Evolutionary conservation across 225 moss, liverwort and hornwort species (phyloP).

Genomic region (Climacium dendroides): DNA sequence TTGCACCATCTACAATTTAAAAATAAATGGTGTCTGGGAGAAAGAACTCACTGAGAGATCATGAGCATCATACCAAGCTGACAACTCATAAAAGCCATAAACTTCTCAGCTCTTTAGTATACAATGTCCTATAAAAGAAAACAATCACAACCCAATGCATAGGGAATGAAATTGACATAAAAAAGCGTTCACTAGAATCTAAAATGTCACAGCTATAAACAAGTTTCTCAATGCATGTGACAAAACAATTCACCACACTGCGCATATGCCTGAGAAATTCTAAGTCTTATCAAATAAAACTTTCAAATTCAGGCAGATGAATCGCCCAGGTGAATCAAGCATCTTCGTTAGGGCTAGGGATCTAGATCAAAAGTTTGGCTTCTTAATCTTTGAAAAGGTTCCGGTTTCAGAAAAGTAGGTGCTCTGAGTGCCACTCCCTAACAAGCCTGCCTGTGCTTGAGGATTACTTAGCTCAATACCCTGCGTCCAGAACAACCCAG

Average conservation of each 20-base stretch:
- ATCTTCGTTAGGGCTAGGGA: not conserved
- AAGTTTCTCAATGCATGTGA: not conserved
- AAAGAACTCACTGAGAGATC: not conserved
- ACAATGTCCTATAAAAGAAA: not conserved
- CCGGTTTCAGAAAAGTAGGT: slow-evolving; percentile 97
- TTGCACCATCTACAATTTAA: not conserved
- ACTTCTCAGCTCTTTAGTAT: not conserved
- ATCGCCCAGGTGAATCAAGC: not conserved
- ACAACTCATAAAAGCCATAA: not conserved
- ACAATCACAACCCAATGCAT: not conserved
- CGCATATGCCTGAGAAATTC: not conserved
- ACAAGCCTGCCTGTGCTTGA: slow-evolving; percentile 72
- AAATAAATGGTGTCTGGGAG: not conserved
- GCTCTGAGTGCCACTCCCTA: slow-evolving; percentile 92
- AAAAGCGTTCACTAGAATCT: not conserved
- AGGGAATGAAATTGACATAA: not conserved
- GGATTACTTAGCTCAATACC: slow-evolving; percentile 96
- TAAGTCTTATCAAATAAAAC: not conserved
- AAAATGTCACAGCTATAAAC: not conserved
- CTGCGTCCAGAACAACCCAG: slow-evolving; percentile 18
- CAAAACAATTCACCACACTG: not conserved
- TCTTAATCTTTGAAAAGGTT: slow-evolving; percentile 83
- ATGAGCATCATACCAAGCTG: not conserved
- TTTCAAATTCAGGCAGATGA: not conserved
- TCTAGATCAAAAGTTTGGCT: slow-evolving; percentile 23